Evolutionary conservation across 2,329 filamentous ascomycete genomes (phyloP), one percentile per base, ranked within the genome.

Genomic region (Penicillium palitans): DNA sequence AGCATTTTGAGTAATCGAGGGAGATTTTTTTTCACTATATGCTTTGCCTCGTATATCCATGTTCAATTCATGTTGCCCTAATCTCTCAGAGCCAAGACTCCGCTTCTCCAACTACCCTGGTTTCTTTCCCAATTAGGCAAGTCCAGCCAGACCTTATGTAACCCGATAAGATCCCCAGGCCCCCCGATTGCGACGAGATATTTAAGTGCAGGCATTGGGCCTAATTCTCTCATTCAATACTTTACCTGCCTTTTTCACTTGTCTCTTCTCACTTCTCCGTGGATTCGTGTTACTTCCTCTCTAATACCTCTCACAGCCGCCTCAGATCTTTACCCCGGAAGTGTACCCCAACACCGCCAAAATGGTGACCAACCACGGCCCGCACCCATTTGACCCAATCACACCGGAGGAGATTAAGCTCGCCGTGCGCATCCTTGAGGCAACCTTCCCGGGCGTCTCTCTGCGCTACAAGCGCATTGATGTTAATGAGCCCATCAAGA

Each of bases 401-500:
- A 70, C 68, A 6, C 72, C 74, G 1, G 69, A 66, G 37, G 75
- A 77, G 58, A 76, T 77, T 41, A 67, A 69, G 55, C 61, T 76
- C 37, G 75, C 70, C 13, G 70, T 68, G 7, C 70, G 70, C 48
- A 67, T 77, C 47, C 61, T 77, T 12, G 70, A 76, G 59, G 64
- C 68, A 13, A 65, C 72, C 8, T 75, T 76, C 41, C 71, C 73
- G 1, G 72, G 71, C 3, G 69, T 76, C 2, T 45, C 65, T n/a
- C 64, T 80, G 27, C 74, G 77, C 31, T 87, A 85, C 79, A 90
- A 90, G 74, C 83, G 83, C 61, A 82, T 91, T 48, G 89, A 84
- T 13, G 77, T 89, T 6, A 81, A 87, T 52, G 86, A 89, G 65
- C 87, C 87, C 13, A 78, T 80, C 37, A 90, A 89, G 78, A 76